phyloP scores from a whole-genome alignment of 768 basidiomycete species.

The Boletus fagicola region DNA sequence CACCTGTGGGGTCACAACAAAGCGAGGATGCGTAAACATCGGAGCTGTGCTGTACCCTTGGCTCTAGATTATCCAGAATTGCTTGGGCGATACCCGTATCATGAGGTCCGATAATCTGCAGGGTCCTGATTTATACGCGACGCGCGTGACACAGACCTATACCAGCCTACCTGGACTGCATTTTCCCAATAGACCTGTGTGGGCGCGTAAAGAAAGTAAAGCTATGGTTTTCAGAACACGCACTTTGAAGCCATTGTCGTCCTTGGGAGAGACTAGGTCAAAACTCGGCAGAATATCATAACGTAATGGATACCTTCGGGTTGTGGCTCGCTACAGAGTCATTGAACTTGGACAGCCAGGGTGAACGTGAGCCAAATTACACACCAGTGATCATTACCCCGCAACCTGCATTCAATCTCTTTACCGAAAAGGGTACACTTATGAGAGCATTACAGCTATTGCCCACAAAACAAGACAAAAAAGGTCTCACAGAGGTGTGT shows the following conservation, averaged over 20 bases:
- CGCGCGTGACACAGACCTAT: not conserved
- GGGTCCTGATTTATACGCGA: not conserved
- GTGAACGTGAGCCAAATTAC: conserved; percentile 12
- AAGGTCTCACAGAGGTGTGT: conserved; percentile 68
- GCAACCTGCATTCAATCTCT: conserved; percentile 63
- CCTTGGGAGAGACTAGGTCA: conserved; percentile 36
- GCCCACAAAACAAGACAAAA: not conserved
- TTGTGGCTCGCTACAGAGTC: conserved; percentile 70
- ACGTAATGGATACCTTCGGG: conserved; percentile 59
- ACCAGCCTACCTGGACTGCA: conserved; percentile 62
- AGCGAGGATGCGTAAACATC: conserved; percentile 40
- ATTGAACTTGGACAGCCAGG: not conserved
- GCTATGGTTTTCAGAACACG: not conserved
- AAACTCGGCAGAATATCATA: not conserved
- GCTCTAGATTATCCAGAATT: conserved; percentile 61
- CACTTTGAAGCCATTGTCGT: conserved; percentile 90
- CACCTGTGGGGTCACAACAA: conserved; percentile 55
- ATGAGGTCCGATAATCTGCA: conserved; percentile 80
- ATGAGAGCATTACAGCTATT: not conserved
- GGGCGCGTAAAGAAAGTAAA: not conserved
- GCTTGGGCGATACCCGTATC: conserved; percentile 71
- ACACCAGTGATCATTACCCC: conserved; percentile 90
- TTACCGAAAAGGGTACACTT: conserved; percentile 81
- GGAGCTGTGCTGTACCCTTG: conserved; percentile 42
- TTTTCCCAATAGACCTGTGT: conserved; percentile 86